Base-by-base conservation (phyloP, 1,284 basidiomycete species). In the Ganoderma boninense region DNA sequence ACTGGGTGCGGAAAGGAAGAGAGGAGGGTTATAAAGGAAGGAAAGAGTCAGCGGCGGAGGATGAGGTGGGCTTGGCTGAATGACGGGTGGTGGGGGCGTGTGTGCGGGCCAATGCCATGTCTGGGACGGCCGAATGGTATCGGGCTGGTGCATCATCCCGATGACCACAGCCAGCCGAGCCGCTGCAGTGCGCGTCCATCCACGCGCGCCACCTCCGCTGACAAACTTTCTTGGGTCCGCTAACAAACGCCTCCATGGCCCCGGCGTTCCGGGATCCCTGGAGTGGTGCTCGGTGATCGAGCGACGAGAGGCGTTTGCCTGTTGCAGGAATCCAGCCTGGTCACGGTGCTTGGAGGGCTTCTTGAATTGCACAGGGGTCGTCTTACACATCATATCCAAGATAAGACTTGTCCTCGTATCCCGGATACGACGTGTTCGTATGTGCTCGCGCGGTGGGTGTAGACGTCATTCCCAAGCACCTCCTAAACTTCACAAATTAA, bases 71-170 rank as follows among this genome's bases (percentile, higher is more conserved):
- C 16, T 62, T 52, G 49, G 61, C 56, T 64, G 43, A 40, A 13
- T 32, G 32, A 32, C 32, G 64, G 49, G 26, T 54, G 42, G 68
- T 16, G 65, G 40, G 49, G 44, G 68, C 40, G 69, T 46, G 57
- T 59, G 35, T 42, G 68, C 44, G 57, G 57, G 65, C 70, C 65
- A 20, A n/a, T 57, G 69, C 68, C 67, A 67, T 44, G 59, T 66
- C 57, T 59, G 69, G 61, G 35, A 46, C 20, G 20, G 46, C 46
- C 46, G 46, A 49, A 20, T 49, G 46, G 40, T 59, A 63, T 64
- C 66, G 64, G 68, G 60, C 40, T 46, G 40, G 49, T 63, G 71
- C 70, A 71, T 74, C 73, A 72, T 69, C 64, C 67, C 69, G 70
- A 71, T 71, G 70, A 74, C 70, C 62, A 64, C 56, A 64, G 29